Conservation (phyloP, 2,329 filamentous ascomycete genomes). For the Fusarium sp. region DNA sequence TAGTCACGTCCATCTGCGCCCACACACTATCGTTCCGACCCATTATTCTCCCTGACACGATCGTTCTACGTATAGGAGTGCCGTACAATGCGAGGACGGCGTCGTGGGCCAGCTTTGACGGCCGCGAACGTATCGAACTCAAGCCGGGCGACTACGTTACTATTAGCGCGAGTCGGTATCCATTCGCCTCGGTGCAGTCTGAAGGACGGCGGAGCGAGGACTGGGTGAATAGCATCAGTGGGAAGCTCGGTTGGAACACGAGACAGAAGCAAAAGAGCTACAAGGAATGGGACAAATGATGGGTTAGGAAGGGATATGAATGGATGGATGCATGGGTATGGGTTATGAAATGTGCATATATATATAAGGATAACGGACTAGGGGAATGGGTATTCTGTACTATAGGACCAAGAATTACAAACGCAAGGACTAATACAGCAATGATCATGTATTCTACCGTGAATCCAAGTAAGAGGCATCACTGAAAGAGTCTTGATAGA, state of each 20-base stretch:
- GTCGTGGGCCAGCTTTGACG: conserved; percentile 98
- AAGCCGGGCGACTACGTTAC: conserved; percentile 85
- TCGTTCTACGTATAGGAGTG: conserved; percentile 92
- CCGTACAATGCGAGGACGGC: conserved; percentile 90
- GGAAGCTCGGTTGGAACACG: conserved; percentile 85
- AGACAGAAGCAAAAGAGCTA: conserved; percentile 79
- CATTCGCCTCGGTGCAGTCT: conserved; percentile 81
- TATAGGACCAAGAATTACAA: neutral
- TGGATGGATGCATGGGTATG: neutral
- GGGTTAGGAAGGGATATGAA: neutral
- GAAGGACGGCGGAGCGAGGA: conserved; percentile 78
- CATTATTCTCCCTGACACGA: conserved; percentile 96
- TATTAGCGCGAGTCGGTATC: conserved; percentile 82
- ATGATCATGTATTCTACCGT: neutral
- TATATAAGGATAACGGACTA: conserved; percentile 1
- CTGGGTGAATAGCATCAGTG: conserved; percentile 84
- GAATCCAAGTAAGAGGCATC: neutral
- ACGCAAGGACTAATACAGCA: neutral
- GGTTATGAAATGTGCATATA: neutral
- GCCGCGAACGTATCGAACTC: conserved; percentile 86
- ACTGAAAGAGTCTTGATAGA: neutral
- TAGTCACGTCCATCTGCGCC: conserved; percentile 93
- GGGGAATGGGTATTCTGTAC: neutral
- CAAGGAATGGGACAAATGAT: conserved; percentile 59
- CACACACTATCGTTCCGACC: conserved; percentile 95